These are phyloP conservation scores for baker's yeast (Saccharomyces cerevisiae) DNA, from an alignment of 805 yeast genomes.

Conservation along the genomic window DNA sequence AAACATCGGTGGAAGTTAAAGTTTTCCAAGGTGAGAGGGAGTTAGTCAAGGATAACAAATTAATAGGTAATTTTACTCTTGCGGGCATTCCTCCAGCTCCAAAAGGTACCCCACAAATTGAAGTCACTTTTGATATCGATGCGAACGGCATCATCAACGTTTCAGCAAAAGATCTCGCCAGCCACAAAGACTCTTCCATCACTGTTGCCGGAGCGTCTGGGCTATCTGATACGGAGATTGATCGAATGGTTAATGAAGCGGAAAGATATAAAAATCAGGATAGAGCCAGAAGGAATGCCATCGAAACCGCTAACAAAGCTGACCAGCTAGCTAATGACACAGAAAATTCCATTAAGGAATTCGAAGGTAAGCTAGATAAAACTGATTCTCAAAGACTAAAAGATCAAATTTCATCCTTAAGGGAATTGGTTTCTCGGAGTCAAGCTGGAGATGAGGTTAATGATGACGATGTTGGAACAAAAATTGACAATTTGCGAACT, in stretches of 20 bases:
- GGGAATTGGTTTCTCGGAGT: constrained; percentile 55
- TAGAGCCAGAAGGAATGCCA: constrained; percentile 69
- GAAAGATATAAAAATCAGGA: constrained; percentile 79
- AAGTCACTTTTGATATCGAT: constrained; percentile 86
- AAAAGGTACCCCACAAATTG: constrained; percentile 71
- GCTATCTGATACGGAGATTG: constrained; percentile 77
- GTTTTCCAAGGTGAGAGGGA: constrained; percentile 98
- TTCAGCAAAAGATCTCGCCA: constrained; percentile 82
- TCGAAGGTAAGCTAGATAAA: constrained; percentile 45
- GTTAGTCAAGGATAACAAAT: constrained; percentile 91
- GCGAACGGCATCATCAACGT: constrained; percentile 95
- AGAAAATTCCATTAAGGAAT: constrained; percentile 69
- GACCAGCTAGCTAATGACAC: constrained; percentile 75
- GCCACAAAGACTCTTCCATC: constrained; percentile 84
- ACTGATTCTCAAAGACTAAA: constrained; percentile 36
- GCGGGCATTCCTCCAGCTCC: constrained; percentile 80
- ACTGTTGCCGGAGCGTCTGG: constrained; percentile 93
- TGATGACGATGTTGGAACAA: constrained; percentile 49
- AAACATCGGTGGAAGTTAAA: constrained; percentile 89
- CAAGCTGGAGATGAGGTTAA: constrained; percentile 47
- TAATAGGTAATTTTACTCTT: constrained; percentile 89
- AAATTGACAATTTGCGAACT: constrained; percentile 64
- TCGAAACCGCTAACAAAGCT: constrained; percentile 66
- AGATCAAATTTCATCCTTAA: constrained; percentile 44
- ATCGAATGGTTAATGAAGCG: constrained; percentile 79